Percentiles rank a stretch among this genome's conserved stretches.
phyloP scores from a whole-genome alignment of 257 asterid species.

The Rauvolfia tetraphylla region DNA sequence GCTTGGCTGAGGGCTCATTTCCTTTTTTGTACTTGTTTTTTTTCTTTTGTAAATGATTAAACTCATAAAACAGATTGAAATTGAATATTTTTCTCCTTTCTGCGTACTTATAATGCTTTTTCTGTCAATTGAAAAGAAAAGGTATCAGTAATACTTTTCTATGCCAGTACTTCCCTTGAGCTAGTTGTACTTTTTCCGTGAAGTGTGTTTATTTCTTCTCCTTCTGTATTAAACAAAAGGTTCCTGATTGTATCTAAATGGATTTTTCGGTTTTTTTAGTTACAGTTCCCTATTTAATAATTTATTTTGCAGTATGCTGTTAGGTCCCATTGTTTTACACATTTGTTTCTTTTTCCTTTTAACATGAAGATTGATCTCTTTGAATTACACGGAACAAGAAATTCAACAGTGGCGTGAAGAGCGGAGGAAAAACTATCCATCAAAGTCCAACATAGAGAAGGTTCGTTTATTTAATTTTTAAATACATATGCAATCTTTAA shows the following conservation, averaged over 20 bases:
- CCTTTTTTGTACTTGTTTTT: not conserved
- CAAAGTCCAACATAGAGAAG: slow-evolving; percentile 60
- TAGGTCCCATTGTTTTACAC: not conserved
- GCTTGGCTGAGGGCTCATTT: not conserved
- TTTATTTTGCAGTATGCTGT: not conserved
- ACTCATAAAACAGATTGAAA: not conserved
- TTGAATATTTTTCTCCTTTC: not conserved
- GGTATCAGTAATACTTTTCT: not conserved
- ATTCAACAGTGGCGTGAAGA: slow-evolving; percentile 80
- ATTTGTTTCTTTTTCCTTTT: slow-evolving; percentile 17
- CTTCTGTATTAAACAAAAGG: not conserved
- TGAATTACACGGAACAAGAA: slow-evolving; percentile 78
- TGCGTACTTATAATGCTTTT: not conserved
- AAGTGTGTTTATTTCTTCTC: not conserved
- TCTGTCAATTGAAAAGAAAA: not conserved
- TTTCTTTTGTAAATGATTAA: not conserved
- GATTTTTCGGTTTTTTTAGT: not conserved
- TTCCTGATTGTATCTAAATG: not conserved
- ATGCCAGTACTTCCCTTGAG: not conserved
- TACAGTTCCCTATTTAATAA: not conserved
- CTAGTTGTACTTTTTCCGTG: not conserved
- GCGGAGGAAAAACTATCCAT: slow-evolving; percentile 71
- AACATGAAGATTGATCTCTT: slow-evolving; percentile 37
- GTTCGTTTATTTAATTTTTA: slow-evolving; percentile 38
- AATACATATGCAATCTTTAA: slow-evolving; percentile 10